These are phyloP conservation scores for Talaromyces sp. DNA, from an alignment of 2,329 filamentous ascomycete species.

Conservation along the genomic window DNA sequence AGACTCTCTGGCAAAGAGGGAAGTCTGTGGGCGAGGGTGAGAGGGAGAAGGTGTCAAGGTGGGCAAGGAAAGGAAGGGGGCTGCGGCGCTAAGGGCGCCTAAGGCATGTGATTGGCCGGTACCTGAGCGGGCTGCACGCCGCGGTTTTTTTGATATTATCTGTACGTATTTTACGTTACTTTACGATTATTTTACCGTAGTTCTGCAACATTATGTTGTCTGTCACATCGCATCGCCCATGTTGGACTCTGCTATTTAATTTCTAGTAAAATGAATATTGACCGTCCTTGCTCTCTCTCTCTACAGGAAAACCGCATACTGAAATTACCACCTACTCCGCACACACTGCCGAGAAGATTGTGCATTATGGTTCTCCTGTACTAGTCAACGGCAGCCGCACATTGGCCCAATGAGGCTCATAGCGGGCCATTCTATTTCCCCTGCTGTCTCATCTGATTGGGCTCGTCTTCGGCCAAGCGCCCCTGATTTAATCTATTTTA, in stretches of 20 bases:
- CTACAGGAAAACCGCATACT: not conserved
- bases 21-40: conserved; percentile 4
- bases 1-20: not conserved
- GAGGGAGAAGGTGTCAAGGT: not conserved
- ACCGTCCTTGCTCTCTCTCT: not conserved
- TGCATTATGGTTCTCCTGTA: not conserved
- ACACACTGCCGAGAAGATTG: not conserved
- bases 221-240: not conserved
- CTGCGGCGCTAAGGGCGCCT: not conserved
- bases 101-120: not conserved
- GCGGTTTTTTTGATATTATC: not conserved
- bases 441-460: conserved; percentile 5
- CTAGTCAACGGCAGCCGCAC: not conserved
- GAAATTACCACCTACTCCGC: not conserved
- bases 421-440: not conserved
- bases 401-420: conserved; percentile 6
- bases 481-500: not conserved
- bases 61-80: conserved; percentile 15
- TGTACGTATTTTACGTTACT: not conserved
- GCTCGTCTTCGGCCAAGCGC: not conserved
- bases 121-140: conserved; percentile 15
- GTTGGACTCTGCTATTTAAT: not conserved
- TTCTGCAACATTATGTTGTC: not conserved
- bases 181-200: not conserved
- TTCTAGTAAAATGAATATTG: not conserved